Evolutionary conservation across 768 basidiomycete species (phyloP).

Genomic region (Boletellus ananiceps): DNA sequence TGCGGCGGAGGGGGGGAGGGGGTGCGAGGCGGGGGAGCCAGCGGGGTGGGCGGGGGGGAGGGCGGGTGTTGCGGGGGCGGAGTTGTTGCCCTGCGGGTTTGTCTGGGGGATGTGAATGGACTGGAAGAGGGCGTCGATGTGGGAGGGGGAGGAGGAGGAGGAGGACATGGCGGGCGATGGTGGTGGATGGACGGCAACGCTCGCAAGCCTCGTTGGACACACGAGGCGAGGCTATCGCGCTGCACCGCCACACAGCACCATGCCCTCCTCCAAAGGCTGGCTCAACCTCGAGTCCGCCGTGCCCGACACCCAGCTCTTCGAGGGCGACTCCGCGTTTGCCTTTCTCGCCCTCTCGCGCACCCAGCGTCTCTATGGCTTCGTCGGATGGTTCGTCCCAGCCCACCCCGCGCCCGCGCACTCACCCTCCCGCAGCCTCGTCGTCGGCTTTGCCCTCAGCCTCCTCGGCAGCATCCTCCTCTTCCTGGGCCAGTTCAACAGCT

Average conservation of each 20-base stretch:
- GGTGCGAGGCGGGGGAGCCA: slow-evolving; percentile 36
- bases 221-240: slow-evolving; percentile 16
- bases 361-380: slow-evolving; percentile 82
- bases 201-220: slow-evolving; percentile 26
- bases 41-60: slow-evolving; percentile 36
- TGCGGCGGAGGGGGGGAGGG: slow-evolving; percentile 36
- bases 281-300: slow-evolving; percentile 78
- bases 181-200: not conserved
- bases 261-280: slow-evolving; percentile 69
- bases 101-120: not conserved
- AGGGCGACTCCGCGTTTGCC: slow-evolving; percentile 85
- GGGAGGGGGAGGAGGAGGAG: slow-evolving; percentile 40
- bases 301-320: slow-evolving; percentile 79
- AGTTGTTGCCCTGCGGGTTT: slow-evolving; percentile 31
- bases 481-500: slow-evolving; percentile 59
- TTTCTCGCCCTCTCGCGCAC: slow-evolving; percentile 74
- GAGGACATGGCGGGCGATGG: not conserved
- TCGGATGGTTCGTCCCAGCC: slow-evolving; percentile 57
- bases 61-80: slow-evolving; percentile 43
- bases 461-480: slow-evolving; percentile 77
- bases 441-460: slow-evolving; percentile 77
- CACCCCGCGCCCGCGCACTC: not conserved
- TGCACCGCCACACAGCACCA: slow-evolving; percentile 17
- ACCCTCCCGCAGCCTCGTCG: slow-evolving; percentile 47
- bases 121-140: slow-evolving; percentile 68